These are phyloP conservation scores for Phaeosphaeria sp. DNA, from an alignment of 2,329 filamentous ascomycete species.

Conservation along the genomic window DNA sequence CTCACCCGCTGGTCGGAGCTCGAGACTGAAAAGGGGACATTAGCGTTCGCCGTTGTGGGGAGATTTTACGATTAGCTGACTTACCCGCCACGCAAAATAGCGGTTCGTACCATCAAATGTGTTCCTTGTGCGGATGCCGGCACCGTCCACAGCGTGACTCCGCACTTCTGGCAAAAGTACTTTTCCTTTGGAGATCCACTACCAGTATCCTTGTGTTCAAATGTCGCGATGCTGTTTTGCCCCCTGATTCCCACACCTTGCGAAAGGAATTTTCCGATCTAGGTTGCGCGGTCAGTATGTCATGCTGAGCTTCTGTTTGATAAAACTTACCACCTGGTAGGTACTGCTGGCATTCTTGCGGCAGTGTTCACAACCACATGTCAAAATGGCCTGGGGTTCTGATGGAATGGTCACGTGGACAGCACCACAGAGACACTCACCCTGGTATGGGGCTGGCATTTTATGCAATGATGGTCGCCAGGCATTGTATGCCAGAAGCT, in stretches of 20 bases:
- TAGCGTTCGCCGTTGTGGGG: neutral
- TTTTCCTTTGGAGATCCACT: neutral
- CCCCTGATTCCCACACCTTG: neutral
- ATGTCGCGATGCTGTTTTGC: neutral
- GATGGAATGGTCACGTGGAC: neutral
- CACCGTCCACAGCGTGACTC: neutral
- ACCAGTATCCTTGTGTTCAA: neutral
- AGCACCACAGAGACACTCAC: neutral
- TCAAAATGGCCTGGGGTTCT: neutral
- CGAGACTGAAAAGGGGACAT: neutral
- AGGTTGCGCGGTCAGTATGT: neutral
- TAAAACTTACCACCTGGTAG: neutral
- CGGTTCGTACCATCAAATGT: neutral
- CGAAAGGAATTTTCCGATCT: neutral
- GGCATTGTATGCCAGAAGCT: neutral
- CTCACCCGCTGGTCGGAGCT: neutral
- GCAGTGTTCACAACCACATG: neutral
- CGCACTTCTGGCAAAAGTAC: neutral
- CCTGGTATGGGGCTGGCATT: neutral
- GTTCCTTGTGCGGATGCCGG: neutral
- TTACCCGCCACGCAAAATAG: neutral
- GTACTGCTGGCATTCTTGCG: neutral
- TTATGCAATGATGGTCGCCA: neutral
- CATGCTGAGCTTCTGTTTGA: neutral
- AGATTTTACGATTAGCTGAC: neutral